Evolutionary conservation across 164 flowering plant species (phyloP), one percentile per base, ranked within the genome.

Genomic region (Nymphaea thermarum): DNA sequence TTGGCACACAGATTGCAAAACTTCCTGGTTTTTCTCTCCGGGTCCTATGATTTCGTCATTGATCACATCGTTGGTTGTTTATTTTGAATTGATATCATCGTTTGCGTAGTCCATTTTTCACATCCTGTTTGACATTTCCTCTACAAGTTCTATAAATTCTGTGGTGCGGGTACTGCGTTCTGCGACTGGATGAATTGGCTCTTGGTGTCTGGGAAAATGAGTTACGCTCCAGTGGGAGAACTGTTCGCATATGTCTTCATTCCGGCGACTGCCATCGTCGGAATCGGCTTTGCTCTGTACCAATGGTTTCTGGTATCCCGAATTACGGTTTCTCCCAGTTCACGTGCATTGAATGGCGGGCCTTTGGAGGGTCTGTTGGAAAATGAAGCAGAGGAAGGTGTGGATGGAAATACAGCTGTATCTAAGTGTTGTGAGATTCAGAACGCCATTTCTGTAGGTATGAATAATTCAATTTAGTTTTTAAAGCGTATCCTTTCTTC

Each of bases 221-320:
- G 66, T 44, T 59, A 5, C 7, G 42, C 66, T n/a, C 14, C 61
- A 4, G 44, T 69, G 2, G 44, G 63, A 5, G 63, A 60, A 18
- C 5, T 18, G 63, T 16, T 18, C 6, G 36, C 63, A 7, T 18
- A 60, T 16, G 15, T 16, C 36, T 16, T 60, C 25, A 16, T 60
- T 16, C 63, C 63, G 6, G 6, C 15, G 63, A 18, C 63, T 60
- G 63, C 63, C 6, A 18, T 60, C 15, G 15, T 60, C 5, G 63
- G 63, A 60, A 60, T 60, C n/a, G 63, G 63, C 12, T 60, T 60
- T 60, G 63, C 63, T 16, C 63, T 60, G 63, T 16, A 16, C 25
- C 63, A 60, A 60, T 60, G 63, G 63, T 60, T 60, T 60, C 63
- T 60, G 17, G 63, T 60, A 5, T 60, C 63, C 15, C 17, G n/a